phyloP scores from a whole-genome alignment of 495 filamentous ascomycete genomes.

The Daldinia vernicosa region DNA sequence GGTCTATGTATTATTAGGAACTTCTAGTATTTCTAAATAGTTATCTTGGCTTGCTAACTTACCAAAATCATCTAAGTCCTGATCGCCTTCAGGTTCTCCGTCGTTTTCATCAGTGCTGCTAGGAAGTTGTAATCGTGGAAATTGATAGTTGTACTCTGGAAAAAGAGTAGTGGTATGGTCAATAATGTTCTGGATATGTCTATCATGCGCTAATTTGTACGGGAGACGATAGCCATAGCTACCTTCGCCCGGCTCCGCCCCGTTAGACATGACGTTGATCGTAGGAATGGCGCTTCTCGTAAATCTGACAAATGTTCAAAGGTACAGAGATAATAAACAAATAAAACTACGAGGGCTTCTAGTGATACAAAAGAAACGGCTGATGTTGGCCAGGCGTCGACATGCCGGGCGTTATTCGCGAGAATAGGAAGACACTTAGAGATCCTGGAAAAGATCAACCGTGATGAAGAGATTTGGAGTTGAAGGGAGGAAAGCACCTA shows the following conservation, averaged over 20 bases:
- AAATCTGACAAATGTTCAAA: background rate
- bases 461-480: background rate
- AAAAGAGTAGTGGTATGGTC: slow-evolving; percentile 41
- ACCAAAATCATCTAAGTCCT: slow-evolving; percentile 50
- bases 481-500: background rate
- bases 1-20: slow-evolving; percentile 26
- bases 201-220: slow-evolving; percentile 26
- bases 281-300: background rate
- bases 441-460: background rate
- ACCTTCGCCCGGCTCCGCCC: slow-evolving; percentile 11
- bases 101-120: background rate
- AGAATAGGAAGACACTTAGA: background rate
- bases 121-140: slow-evolving; percentile 4
- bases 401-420: background rate
- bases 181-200: slow-evolving; percentile 44
- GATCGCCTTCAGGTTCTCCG: slow-evolving; percentile 2
- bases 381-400: background rate
- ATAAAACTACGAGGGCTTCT: background rate
- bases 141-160: slow-evolving; percentile 18
- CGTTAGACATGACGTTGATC: slow-evolving; percentile 23
- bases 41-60: slow-evolving; percentile 10
- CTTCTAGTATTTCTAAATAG: background rate
- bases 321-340: background rate
- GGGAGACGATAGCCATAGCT: slow-evolving; percentile 26
- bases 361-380: background rate